Evolutionary conservation across 139 green algal species (phyloP), one percentile per base, ranked within the genome.

Genomic region (Tetraselmis chui): DNA sequence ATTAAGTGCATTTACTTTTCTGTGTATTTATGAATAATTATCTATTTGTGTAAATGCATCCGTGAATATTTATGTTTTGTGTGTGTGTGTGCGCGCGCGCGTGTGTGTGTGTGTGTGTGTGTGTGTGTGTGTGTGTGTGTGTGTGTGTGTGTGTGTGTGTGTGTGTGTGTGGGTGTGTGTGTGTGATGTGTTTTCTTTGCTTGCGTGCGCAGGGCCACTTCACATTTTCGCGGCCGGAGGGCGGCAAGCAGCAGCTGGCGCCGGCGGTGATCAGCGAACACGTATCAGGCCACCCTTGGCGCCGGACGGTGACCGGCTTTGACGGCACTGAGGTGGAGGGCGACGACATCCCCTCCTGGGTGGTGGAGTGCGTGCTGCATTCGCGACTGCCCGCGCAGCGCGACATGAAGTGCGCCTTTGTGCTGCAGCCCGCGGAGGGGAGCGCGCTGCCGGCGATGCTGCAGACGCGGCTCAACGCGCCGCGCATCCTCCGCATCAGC

Each of bases 381-480:
- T 30, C 81, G 45, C 79, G 79, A 2, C 83, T 80, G 76, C 91
- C 87, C 1, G 80, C 59, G 58, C 85, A 82, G 75, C 89, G 93
- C 75, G 88, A 93, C 45, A 77, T 89, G 45, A 98, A 97, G 85
- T 89, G 87, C 59, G 91, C 94, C 26, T 98, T 98, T 86, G 84
- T 93, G 25, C 90, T 98, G 82, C 25, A 88, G 67, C 94, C 94
- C 0, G 76, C 80, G 28, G 90, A 94, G 87, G 90, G 91, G 59
- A 82, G 87, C 0, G 18, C 77, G 28, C 28, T 97, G 80, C 92
- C 93, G 1, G 85, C 79, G 29, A 81, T 97, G 80, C 67, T 90
- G 32, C 93, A 97, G 82, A 90, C 81, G 84, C 89, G 93, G 81
- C 90, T 98, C 31, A 97, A 93, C 59, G 94, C 94, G 23, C 94